A percentile compares a stretch with the other conserved stretches of the same genome.
These are phyloP conservation scores for Elsinoe arachidis DNA, from an alignment of 2,329 filamentous ascomycete species.

Conservation along the genomic window DNA sequence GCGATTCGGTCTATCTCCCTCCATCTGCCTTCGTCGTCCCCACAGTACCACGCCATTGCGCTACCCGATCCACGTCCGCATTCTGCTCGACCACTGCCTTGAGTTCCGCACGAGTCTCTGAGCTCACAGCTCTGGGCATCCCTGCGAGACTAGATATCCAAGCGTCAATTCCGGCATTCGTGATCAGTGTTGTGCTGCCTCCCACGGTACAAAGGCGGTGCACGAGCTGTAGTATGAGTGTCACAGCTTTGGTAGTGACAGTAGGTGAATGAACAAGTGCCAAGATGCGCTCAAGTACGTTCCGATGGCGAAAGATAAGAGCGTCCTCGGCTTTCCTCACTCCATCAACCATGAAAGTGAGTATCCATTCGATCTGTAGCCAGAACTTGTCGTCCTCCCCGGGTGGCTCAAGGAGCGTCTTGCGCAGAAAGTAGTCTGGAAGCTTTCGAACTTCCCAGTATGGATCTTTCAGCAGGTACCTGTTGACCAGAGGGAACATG, in stretches of 20 bases:
- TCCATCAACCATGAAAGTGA: constrained; percentile 61
- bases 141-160: constrained; percentile 61
- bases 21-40: not conserved
- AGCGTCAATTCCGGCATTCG: constrained; percentile 62
- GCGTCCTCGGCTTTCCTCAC: constrained; percentile 53
- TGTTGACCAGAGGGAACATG: constrained; percentile 79
- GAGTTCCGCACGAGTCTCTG: constrained; percentile 46
- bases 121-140: constrained; percentile 38
- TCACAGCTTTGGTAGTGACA: constrained; percentile 47
- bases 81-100: constrained; percentile 53
- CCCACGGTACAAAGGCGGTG: constrained; percentile 59
- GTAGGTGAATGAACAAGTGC: constrained; percentile 60
- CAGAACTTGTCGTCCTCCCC: constrained; percentile 65
- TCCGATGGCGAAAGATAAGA: constrained; percentile 49
- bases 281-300: constrained; percentile 67
- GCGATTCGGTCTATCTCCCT: no score
- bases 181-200: constrained; percentile 72
- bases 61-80: constrained; percentile 58
- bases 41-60: constrained; percentile 49
- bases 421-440: constrained; percentile 54
- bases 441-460: constrained; percentile 57
- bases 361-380: constrained; percentile 64
- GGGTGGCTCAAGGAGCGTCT: constrained; percentile 65
- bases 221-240: constrained; percentile 53
- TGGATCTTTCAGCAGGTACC: constrained; percentile 70